Percentiles rank a stretch among this genome's conserved stretches.
Conservation (phyloP, 305 asterid genomes). For the Fraxinus velutina region DNA sequence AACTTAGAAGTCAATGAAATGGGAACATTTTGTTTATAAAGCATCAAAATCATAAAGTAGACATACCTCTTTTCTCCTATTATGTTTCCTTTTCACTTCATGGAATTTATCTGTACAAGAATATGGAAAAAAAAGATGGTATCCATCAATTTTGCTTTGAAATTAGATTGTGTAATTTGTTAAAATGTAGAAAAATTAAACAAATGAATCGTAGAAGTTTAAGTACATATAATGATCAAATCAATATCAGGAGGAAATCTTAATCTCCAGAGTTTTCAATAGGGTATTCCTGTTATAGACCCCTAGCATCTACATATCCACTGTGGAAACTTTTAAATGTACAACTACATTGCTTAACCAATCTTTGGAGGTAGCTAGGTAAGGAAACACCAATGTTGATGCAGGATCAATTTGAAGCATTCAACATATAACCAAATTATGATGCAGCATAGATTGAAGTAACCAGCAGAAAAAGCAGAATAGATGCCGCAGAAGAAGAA, state of each 20-base stretch:
- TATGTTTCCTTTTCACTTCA: constrained; percentile 80
- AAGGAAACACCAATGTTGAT: neutral
- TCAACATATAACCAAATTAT: too few relatives aligned
- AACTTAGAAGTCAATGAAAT: neutral
- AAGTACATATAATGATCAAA: neutral
- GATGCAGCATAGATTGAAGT: too few relatives aligned
- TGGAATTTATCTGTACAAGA: constrained; percentile 71
- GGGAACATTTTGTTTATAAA: neutral
- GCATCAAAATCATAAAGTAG: constrained; percentile 1
- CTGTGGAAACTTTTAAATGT: neutral
- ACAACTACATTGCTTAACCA: neutral
- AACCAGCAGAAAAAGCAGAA: too few relatives aligned
- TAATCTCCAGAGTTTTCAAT: constrained; percentile 7
- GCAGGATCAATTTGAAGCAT: too few relatives aligned
- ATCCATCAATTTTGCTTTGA: neutral
- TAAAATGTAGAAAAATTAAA: constrained; percentile 1
- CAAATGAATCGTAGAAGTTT: neutral
- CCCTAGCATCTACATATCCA: neutral
- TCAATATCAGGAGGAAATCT: neutral
- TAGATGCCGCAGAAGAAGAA: too few relatives aligned
- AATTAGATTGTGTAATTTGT: neutral
- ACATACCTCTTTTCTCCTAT: constrained; percentile 72
- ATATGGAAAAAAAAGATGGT: neutral
- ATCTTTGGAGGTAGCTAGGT: neutral
- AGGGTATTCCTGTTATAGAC: neutral